Conservation (phyloP, 2,329 filamentous ascomycete genomes). For the Fusarium mangiferae region DNA sequence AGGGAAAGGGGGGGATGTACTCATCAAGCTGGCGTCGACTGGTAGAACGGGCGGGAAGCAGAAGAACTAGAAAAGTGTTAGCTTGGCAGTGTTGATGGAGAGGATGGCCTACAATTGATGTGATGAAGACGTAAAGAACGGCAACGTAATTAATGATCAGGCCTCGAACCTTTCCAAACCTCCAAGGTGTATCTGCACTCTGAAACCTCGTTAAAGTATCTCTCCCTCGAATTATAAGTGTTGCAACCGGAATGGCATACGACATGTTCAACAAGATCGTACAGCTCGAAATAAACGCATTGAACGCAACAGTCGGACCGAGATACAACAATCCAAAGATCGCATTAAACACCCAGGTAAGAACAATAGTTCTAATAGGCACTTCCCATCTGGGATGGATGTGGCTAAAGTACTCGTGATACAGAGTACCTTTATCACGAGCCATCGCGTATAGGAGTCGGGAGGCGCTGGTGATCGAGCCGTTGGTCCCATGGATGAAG, state of each 20-base stretch:
- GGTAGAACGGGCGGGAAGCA: slow-evolving; percentile 33
- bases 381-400: slow-evolving; percentile 31
- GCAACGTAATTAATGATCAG: slow-evolving; percentile 25
- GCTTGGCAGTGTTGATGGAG: background rate
- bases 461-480: slow-evolving; percentile 55
- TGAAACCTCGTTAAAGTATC: background rate
- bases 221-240: slow-evolving; percentile 20
- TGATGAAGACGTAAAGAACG: slow-evolving; percentile 32
- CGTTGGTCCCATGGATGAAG: slow-evolving; percentile 59
- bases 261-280: slow-evolving; percentile 37
- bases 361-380: slow-evolving; percentile 13
- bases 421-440: slow-evolving; percentile 29
- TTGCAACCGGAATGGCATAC: slow-evolving; percentile 29
- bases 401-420: slow-evolving; percentile 24
- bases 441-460: slow-evolving; percentile 53
- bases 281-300: slow-evolving; percentile 32
- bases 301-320: slow-evolving; percentile 32
- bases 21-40: slow-evolving; percentile 32
- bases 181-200: slow-evolving; percentile 13
- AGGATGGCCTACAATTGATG: slow-evolving; percentile 13
- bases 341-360: slow-evolving; percentile 27
- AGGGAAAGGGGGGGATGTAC: background rate
- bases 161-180: slow-evolving; percentile 11
- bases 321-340: slow-evolving; percentile 34
- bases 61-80: slow-evolving; percentile 26